Evolutionary conservation across 345 rosid genomes (phyloP).

Genomic region (Schrenkiella parvula): DNA sequence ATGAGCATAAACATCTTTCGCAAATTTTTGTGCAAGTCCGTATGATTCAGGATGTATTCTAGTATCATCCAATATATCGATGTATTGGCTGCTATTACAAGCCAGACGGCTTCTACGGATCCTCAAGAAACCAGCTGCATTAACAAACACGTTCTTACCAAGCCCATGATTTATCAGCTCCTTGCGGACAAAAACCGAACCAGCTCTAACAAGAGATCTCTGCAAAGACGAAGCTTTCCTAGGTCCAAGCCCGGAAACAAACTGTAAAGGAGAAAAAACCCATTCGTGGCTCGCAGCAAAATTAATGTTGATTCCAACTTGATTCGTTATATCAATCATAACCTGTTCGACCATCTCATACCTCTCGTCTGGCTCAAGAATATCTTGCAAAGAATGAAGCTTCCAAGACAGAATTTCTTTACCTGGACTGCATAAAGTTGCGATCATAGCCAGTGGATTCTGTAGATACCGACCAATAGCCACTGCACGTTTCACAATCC

Average conservation of each 20-base stretch:
- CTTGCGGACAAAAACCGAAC: slow-evolving; percentile 65
- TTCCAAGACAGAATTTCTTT: slow-evolving; percentile 86
- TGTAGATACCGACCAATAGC: slow-evolving; percentile 85
- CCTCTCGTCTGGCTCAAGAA: slow-evolving; percentile 75
- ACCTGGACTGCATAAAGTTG: slow-evolving; percentile 75
- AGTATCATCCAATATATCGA: slow-evolving; percentile 81
- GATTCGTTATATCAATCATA: slow-evolving; percentile 75
- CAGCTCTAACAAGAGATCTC: slow-evolving; percentile 75
- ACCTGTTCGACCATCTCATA: slow-evolving; percentile 72
- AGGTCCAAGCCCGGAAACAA: slow-evolving; percentile 81
- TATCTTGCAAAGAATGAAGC: slow-evolving; percentile 54
- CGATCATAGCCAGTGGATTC: slow-evolving; percentile 78
- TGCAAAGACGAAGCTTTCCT: slow-evolving; percentile 83
- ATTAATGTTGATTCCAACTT: slow-evolving; percentile 79
- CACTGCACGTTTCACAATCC: slow-evolving; percentile 77
- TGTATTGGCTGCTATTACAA: slow-evolving; percentile 70
- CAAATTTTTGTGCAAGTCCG: too few relatives aligned
- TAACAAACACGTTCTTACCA: slow-evolving; percentile 77
- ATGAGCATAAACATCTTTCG: slow-evolving; percentile 56
- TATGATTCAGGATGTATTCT: slow-evolving; percentile 92
- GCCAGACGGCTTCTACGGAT: slow-evolving; percentile 78
- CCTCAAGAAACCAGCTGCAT: slow-evolving; percentile 78
- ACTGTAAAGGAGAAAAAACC: slow-evolving; percentile 79
- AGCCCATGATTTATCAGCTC: slow-evolving; percentile 67
- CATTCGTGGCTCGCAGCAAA: slow-evolving; percentile 77